Percentiles rank a stretch among this genome's conserved stretches.
Conservation (phyloP, 2,329 filamentous ascomycete genomes). For the Claviceps sp. region DNA sequence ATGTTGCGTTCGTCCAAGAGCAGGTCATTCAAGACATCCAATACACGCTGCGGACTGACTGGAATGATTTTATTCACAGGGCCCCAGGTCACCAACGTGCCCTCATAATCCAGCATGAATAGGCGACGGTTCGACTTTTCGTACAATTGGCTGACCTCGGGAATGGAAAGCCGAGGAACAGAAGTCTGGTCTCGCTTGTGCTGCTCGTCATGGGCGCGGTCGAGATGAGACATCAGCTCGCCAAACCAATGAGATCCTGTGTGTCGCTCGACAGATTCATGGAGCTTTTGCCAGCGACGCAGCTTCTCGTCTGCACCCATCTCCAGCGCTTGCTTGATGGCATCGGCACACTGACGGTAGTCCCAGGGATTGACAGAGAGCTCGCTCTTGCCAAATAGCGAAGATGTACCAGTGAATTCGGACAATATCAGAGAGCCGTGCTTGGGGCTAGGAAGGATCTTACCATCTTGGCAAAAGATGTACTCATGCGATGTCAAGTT, state of each 20-base stretch:
- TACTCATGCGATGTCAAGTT: slow-evolving; percentile 93
- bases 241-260: slow-evolving; percentile 79
- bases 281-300: slow-evolving; percentile 59
- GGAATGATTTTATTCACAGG: slow-evolving; percentile 74
- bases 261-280: slow-evolving; percentile 61
- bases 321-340: slow-evolving; percentile 70
- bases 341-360: slow-evolving; percentile 74
- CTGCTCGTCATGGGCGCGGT: slow-evolving; percentile 71
- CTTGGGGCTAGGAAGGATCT: slow-evolving; percentile 54
- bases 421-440: slow-evolving; percentile 83
- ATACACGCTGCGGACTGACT: slow-evolving; percentile 68
- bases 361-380: slow-evolving; percentile 92
- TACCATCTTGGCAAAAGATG: slow-evolving; percentile 82
- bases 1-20: slow-evolving; percentile 68
- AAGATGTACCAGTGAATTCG: slow-evolving; percentile 87
- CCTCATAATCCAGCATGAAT: slow-evolving; percentile 89
- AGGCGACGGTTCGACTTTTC: slow-evolving; percentile 52
- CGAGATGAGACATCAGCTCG: slow-evolving; percentile 57
- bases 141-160: slow-evolving; percentile 52
- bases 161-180: slow-evolving; percentile 70
- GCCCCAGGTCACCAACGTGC: slow-evolving; percentile 78
- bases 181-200: slow-evolving; percentile 72
- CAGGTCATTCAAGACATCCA: slow-evolving; percentile 72
- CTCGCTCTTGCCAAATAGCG: slow-evolving; percentile 68
- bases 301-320: slow-evolving; percentile 66